Evolutionary conservation across 2,329 filamentous ascomycete species (phyloP).

Genomic region (Aspergillus quadricinctus): DNA sequence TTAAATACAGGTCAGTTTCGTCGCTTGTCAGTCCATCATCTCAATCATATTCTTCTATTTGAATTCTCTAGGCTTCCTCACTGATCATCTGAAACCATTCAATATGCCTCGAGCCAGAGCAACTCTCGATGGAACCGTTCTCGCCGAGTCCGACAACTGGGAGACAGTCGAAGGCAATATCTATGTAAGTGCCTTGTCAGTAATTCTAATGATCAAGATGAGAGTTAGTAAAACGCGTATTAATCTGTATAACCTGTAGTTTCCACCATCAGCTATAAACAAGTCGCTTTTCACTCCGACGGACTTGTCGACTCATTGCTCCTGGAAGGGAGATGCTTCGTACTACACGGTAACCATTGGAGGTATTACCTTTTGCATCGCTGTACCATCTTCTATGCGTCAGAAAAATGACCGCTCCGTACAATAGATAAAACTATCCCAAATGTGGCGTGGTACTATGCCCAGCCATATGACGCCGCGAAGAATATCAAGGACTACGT

Average conservation of each 20-base stretch:
- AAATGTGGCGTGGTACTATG: constrained; percentile 59
- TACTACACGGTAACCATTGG: constrained; percentile 54
- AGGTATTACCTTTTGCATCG: constrained; percentile 26
- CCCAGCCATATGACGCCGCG: constrained; percentile 47
- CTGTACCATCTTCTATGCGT: not conserved
- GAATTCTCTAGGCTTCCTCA: not conserved
- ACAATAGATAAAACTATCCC: constrained; percentile 42
- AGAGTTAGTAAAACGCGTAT: no score
- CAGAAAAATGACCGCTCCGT: not conserved
- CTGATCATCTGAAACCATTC: not conserved
- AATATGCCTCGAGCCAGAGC: constrained; percentile 43
- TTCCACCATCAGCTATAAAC: constrained; percentile 45
- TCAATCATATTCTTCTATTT: not conserved
- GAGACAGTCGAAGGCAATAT: constrained; percentile 57
- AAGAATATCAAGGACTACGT: constrained; percentile 52
- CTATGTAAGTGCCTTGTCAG: constrained; percentile 36
- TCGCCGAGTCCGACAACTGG: constrained; percentile 50
- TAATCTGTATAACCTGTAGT: constrained; percentile 18
- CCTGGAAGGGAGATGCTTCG: constrained; percentile 55
- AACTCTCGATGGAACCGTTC: constrained; percentile 44
- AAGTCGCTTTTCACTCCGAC: constrained; percentile 44
- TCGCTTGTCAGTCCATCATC: not conserved
- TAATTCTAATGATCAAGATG: not conserved
- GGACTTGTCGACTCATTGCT: constrained; percentile 47
- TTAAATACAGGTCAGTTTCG: not conserved